Conservation (phyloP, 2,329 filamentous ascomycete species). For the Hysterium pulicare region DNA sequence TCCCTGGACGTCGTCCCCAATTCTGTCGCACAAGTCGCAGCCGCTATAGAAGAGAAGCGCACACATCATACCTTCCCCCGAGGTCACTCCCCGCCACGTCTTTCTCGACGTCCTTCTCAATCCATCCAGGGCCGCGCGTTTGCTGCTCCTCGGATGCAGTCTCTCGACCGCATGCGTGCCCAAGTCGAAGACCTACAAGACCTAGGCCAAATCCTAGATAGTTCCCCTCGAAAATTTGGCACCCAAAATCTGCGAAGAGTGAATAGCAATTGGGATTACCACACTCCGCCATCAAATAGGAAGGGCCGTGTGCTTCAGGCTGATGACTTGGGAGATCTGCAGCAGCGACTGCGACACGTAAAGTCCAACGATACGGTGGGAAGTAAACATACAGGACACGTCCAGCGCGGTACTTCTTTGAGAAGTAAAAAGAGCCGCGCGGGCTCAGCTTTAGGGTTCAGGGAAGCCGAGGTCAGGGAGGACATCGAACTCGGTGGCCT, state of each 20-base stretch:
- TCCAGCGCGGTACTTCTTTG: conserved; percentile 20
- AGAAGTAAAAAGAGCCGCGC: conserved; percentile 13
- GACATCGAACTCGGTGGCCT: conserved; percentile 32
- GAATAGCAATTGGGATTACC: conserved; percentile 30
- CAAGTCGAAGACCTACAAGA: conserved; percentile 41
- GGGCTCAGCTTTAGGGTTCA: conserved; percentile 30
- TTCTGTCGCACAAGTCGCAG: conserved; percentile 53
- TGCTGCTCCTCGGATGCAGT: conserved; percentile 50
- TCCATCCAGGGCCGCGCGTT: conserved; percentile 52
- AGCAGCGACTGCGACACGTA: conserved; percentile 25
- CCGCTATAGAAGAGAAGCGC: conserved; percentile 53
- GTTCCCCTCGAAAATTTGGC: conserved; percentile 43
- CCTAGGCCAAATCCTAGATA: conserved; percentile 40
- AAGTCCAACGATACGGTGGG: conserved; percentile 31
- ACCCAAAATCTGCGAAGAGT: conserved; percentile 18
- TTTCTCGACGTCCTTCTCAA: conserved; percentile 35
- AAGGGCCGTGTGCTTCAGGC: conserved; percentile 30
- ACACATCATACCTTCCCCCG: conserved; percentile 20
- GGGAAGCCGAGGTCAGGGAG: conserved; percentile 36
- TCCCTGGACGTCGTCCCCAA: conserved; percentile 56
- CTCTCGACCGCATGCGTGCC: conserved; percentile 45
- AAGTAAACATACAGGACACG: conserved; percentile 11
- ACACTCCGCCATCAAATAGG: conserved; percentile 32
- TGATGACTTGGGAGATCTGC: conserved; percentile 28
- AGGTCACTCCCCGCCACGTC: conserved; percentile 21